A percentile compares a stretch with the other conserved stretches of the same genome.
These are phyloP conservation scores for Pezicula carpinea DNA, from an alignment of 2,329 filamentous ascomycete genomes.

Conservation along the genomic window DNA sequence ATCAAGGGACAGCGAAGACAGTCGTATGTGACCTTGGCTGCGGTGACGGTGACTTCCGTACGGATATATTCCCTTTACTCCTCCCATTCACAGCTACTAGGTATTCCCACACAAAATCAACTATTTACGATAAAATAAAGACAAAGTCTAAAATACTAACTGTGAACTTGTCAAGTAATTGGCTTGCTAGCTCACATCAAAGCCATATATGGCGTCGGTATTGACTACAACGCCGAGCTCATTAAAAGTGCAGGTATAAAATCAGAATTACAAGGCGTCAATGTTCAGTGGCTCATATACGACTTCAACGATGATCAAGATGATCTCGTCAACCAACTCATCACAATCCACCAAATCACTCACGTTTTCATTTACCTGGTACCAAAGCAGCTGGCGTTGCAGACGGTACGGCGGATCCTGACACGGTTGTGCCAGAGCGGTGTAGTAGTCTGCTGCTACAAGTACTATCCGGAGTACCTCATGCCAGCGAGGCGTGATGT, in stretches of 20 bases:
- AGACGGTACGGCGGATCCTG: conserved; percentile 12
- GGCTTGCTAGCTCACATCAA: conserved; percentile 16
- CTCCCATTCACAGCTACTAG: neutral
- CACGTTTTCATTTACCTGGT: conserved; percentile 20
- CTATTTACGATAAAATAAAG: neutral
- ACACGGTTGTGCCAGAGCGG: conserved; percentile 10
- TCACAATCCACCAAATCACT: conserved; percentile 10
- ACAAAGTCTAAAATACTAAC: conserved; percentile 3
- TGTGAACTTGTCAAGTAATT: conserved; percentile 9
- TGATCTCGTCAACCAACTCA: conserved; percentile 13
- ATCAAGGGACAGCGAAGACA: conserved; percentile 2
- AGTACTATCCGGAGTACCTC: conserved; percentile 16
- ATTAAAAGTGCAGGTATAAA: conserved; percentile 14
- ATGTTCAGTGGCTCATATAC: conserved; percentile 15
- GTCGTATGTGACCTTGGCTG: conserved; percentile 20
- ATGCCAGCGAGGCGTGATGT: conserved; percentile 9
- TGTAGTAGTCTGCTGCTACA: conserved; percentile 16
- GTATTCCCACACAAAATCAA: neutral
- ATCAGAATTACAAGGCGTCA: conserved; percentile 3
- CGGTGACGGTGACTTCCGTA: conserved; percentile 20
- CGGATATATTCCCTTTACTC: conserved; percentile 1
- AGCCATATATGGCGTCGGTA: conserved; percentile 11
- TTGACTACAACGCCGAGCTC: conserved; percentile 18
- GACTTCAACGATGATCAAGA: conserved; percentile 19
- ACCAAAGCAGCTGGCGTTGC: conserved; percentile 16